Evolutionary conservation across 345 rosid genomes (phyloP).

Genomic region (Raphanus raphanistrum): DNA sequence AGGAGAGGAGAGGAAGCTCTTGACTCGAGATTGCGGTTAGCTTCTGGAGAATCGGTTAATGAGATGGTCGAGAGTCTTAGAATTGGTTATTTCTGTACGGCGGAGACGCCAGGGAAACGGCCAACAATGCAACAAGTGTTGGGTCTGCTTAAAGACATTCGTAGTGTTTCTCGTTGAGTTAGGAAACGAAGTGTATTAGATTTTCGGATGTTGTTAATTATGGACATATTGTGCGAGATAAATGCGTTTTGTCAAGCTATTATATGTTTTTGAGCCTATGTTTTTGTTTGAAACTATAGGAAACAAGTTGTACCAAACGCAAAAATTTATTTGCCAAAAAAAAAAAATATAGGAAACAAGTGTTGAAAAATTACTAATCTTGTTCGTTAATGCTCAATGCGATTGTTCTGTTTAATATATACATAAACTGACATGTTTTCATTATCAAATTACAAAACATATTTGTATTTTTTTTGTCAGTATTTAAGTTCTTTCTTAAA

Average conservation of each 20-base stretch:
- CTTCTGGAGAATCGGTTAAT: slow-evolving; percentile 49
- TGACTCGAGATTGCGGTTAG: slow-evolving; percentile 57
- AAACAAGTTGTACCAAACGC: background rate
- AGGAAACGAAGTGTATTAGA: background rate
- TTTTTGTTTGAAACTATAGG: background rate
- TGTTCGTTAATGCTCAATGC: background rate
- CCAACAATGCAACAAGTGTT: slow-evolving; percentile 93
- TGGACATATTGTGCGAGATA: background rate
- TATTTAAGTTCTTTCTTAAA: background rate
- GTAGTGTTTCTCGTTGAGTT: slow-evolving; percentile 40
- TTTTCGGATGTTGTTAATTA: slow-evolving; percentile 7
- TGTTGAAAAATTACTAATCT: background rate
- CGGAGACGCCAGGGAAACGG: slow-evolving; percentile 69
- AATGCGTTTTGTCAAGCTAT: slow-evolving; percentile 16
- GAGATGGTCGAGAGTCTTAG: slow-evolving; percentile 86
- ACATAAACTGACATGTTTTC: background rate
- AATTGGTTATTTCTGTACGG: slow-evolving; percentile 81
- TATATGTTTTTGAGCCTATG: background rate
- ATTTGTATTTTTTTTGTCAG: no score
- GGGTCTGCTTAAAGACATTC: slow-evolving; percentile 82
- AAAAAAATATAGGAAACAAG: background rate
- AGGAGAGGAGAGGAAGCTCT: slow-evolving; percentile 61
- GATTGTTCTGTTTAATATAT: background rate
- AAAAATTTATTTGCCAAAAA: no score
- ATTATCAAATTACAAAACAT: background rate